Conservation (phyloP, 371 early-diverging fungal species). For the Entomophthora muscae region DNA sequence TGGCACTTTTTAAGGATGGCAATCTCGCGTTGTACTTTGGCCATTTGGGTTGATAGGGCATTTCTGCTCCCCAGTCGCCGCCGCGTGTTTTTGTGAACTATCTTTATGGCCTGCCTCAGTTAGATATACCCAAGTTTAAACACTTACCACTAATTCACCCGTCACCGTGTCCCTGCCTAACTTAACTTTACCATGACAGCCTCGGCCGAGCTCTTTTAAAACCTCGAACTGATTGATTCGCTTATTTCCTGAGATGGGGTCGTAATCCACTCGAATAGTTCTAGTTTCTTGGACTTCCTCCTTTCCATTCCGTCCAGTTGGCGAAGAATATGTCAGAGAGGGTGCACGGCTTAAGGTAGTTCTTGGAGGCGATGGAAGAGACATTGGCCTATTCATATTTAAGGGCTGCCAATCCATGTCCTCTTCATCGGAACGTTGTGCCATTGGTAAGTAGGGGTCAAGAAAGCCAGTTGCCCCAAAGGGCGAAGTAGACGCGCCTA, state of each 20-base stretch:
- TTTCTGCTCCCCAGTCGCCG: constrained; percentile 37
- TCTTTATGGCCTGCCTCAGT: constrained; percentile 54
- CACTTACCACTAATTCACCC: constrained; percentile 49
- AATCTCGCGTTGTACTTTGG: constrained; percentile 84
- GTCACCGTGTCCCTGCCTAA: constrained; percentile 61
- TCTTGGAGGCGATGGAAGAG: not conserved
- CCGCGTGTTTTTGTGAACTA: constrained; percentile 58
- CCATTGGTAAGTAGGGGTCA: not conserved
- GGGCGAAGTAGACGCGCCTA: not conserved
- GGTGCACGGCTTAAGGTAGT: not conserved
- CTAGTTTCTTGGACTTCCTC: constrained; percentile 45
- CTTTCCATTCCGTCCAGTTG: not conserved
- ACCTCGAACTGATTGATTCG: constrained; percentile 88
- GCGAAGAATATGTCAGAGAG: not conserved
- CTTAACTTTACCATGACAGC: constrained; percentile 92
- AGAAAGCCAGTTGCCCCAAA: not conserved
- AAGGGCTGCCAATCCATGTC: not conserved
- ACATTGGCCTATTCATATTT: not conserved
- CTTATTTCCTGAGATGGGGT: constrained; percentile 71
- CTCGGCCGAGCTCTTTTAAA: constrained; percentile 78
- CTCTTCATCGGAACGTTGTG: not conserved
- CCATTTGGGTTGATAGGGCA: constrained; percentile 38
- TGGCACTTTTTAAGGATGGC: constrained; percentile 86
- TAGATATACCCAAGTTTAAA: not conserved
- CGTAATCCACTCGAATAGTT: constrained; percentile 58